Evolutionary conservation across 495 filamentous ascomycete species (phyloP), one percentile per base, ranked within the genome.

Genomic region (Rhypophila decipiens): DNA sequence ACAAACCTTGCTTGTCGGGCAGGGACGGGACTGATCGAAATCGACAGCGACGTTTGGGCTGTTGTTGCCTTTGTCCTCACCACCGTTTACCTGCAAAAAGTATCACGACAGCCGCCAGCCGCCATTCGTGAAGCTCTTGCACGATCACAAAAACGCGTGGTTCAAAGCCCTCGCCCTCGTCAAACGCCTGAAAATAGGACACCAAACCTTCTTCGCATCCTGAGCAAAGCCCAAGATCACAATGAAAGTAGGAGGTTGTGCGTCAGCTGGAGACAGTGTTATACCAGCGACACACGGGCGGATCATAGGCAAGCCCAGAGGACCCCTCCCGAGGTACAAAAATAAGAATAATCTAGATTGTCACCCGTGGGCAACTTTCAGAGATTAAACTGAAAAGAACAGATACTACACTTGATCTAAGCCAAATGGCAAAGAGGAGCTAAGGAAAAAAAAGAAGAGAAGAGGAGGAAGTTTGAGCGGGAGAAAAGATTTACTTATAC

Each of bases 331-430:
- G 53, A 44, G 21, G 2, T 41, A 44, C 75, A 75, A 87, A 88
- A 87, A 90, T 87, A 74, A 77, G 82, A 77, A 80, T 87, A 90
- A 90, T 87, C 82, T 82, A 75, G 76, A 79, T 78, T 85, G 76
- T 78, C 72, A 74, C 74, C 80, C 73, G 70, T 84, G 79, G 82
- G 64, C 57, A 59, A 68, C 65, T 79, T 78, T 78, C 76, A 81
- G 77, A 78, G 74, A 80, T 90, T 89, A 90, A 88, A 90, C 86
- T 91, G 85, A 90, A 90, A 90, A 94, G 88, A 94, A 94, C 88
- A 94, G 88, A 93, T 95, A 93, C 87, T 91, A 93, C 87, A 93
- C 88, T 90, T 91, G 88, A 93, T 91, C 87, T 93, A 85, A 86
- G 82, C 82, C 82, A 85, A 82, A 80, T 81, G 81, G 80, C 59